Evolutionary conservation across 2,329 filamentous ascomycete species (phyloP), one percentile per base, ranked within the genome.

Genomic region (Cladorrhinum sp.): DNA sequence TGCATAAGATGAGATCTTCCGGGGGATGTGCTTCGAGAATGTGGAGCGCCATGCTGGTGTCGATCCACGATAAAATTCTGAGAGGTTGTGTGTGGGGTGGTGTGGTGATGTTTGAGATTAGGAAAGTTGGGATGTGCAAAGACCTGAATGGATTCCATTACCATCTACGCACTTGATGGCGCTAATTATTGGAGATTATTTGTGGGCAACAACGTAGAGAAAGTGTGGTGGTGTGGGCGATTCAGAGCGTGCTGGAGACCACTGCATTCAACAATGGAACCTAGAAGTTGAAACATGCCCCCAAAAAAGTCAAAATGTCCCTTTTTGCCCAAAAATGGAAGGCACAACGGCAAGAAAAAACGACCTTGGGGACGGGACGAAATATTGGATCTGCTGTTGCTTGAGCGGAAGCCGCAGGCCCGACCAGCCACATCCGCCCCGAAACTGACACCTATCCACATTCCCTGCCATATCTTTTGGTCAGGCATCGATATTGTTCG

Each of bases 1-100:
- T 63, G 62, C 62, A 65, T 62, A 59, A 50, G 16, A 57, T 51
- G 60, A 45, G 62, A 63, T 67, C 59, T 59, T 64, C 62, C 59
- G 60, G 64, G 64, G 62, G 55, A 66, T 64, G 51, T 62, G 61
- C 55, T 50, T 61, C 54, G 58, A 36, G 55, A 65, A 54, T 24
- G 51, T 45, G 49, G 48, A 50, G 45, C 48, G 53, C 48, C 55
- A 51, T 62, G 55, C 50, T 52, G 50, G 32, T 27, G 58, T 58
- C 56, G 50, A 55, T 59, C 53, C 57, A 36, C 41, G 38, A 27
- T 29, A 13, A 38, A 5, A 38, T 45, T 18, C 29, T 38, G 22
- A 50, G 45, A 9, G 18, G 13, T 49, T 6, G 49, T 63, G 51
- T 45, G 57, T 58, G 56, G 25, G 25, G 25, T 50, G 29, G 51